Evolutionary conservation across 2,329 filamentous ascomycete genomes (phyloP), one percentile per base, ranked within the genome.

Genomic region (Fusarium sp.): DNA sequence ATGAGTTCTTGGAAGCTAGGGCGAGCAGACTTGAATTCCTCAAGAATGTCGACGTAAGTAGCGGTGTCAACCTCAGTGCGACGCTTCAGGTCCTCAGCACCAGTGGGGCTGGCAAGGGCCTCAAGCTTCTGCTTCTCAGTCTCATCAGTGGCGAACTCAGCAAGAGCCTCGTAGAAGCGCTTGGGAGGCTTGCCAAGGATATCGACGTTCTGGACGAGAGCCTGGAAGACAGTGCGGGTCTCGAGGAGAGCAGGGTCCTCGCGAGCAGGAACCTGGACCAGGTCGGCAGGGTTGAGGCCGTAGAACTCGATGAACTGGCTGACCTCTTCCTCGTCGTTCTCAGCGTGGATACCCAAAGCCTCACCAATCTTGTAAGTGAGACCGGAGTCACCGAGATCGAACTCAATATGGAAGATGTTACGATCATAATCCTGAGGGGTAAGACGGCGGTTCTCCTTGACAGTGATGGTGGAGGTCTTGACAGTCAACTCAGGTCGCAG

Each of bases 401-500:
- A 99, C 82, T 99, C 96, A 69, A 99, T 98, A 84, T 99, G 96
- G 91, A 99, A 99, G 82, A 99, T 98, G 86, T 99, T 98, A 75
- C 96, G 94, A 81, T 98, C 94, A 79, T 99, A 99, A 32, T 90
- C 92, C 25, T 82, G 76, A 5, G 96, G 96, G 0, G 96, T 99
- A 58, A 99, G 88, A 70, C 96, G 90, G 67, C 96, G 93, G 84
- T 97, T 98, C 85, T 98, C 96, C 85, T 97, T 94, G 81, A 99
- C 94, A 58, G 90, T 91, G 57, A 98, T 92, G 44, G 94, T 93
- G 76, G 88, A 91, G 3, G 95, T 98, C 87, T 95, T 94, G 77
- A 93, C 90, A 12, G 91, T 84, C 58, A 97, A 85, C 76, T 99
- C 96, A 13, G 96, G 96, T 57, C 96, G 92, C 43, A 99, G 89